Percentiles rank a stretch among this genome's conserved stretches.
These are phyloP conservation scores for Nitzschia putrida DNA, from an alignment of 108 stramenopile genomes.

Conservation along the genomic window DNA sequence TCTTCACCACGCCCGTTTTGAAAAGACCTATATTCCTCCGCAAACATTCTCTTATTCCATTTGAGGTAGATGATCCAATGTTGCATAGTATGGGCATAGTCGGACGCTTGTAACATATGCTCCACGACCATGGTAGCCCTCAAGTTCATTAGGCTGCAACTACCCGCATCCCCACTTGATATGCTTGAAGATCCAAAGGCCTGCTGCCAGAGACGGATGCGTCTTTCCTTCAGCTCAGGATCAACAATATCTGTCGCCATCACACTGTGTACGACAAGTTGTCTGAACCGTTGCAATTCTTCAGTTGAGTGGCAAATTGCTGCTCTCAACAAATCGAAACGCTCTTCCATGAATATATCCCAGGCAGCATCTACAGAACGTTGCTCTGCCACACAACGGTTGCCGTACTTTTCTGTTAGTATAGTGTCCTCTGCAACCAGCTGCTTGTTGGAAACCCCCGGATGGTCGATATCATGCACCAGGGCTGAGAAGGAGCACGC, in stretches of 20 bases:
- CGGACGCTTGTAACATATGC: not conserved
- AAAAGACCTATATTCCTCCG: conserved; percentile 3
- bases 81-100: not conserved
- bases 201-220: conserved; percentile 38
- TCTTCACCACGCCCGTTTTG: not conserved
- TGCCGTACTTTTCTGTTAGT: conserved; percentile 18
- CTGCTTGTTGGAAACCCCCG: conserved; percentile 38
- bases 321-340: conserved; percentile 24
- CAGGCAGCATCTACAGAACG: conserved; percentile 41
- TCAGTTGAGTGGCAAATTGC: conserved; percentile 9
- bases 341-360: conserved; percentile 35
- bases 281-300: conserved; percentile 17
- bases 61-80: conserved; percentile 12
- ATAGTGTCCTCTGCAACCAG: conserved; percentile 33
- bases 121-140: not conserved
- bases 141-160: conserved; percentile 1
- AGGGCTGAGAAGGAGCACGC: conserved; percentile 31
- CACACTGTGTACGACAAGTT: conserved; percentile 7
- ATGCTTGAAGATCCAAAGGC: conserved; percentile 20
- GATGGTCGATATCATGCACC: conserved; percentile 10
- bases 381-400: conserved; percentile 41
- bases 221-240: conserved; percentile 12
- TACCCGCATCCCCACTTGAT: not conserved
- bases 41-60: conserved; percentile 18
- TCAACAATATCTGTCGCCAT: conserved; percentile 41